A percentile compares a stretch with the other conserved stretches of the same genome.
These are phyloP conservation scores for Plantago rigida DNA, from an alignment of 305 asterid species.

Conservation along the genomic window DNA sequence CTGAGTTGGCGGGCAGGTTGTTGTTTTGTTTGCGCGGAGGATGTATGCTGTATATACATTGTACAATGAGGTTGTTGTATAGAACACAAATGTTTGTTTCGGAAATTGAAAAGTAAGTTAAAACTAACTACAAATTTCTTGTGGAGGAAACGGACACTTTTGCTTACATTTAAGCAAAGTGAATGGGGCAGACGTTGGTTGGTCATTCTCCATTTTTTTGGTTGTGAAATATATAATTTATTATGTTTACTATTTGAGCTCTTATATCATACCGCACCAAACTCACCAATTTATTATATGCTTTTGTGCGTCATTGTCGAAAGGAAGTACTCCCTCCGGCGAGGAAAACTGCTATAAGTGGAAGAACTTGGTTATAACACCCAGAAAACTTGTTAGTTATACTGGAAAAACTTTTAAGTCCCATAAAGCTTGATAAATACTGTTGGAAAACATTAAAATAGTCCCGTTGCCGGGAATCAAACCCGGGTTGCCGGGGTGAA, in stretches of 20 bases:
- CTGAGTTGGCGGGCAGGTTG: constrained; percentile 18
- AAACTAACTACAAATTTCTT: constrained; percentile 9
- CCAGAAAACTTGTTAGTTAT: no score
- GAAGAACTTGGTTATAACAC: no score
- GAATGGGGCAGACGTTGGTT: constrained; percentile 26
- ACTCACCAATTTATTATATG: not conserved
- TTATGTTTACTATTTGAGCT: constrained; percentile 1
- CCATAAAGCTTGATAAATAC: no score
- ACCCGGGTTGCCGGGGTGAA: constrained; percentile 99
- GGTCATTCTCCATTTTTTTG: constrained; percentile 24
- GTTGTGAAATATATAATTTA: constrained; percentile 27
- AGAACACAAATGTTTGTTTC: constrained; percentile 28
- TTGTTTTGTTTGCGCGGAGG: constrained; percentile 25
- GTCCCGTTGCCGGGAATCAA: constrained; percentile 85
- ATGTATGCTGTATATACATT: constrained; percentile 29
- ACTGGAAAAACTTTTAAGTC: no score
- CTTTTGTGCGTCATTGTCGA: not conserved
- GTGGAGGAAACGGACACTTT: constrained; percentile 18
- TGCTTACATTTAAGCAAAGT: constrained; percentile 12
- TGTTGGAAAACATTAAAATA: not conserved
- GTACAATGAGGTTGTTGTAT: constrained; percentile 38
- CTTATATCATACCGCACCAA: not conserved
- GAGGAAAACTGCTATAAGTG: not conserved
- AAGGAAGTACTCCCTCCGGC: no score
- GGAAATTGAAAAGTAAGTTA: constrained; percentile 21